These are phyloP conservation scores for Tanacetum coccineum DNA, from an alignment of 129 eudicot genomes.

Conservation along the genomic window DNA sequence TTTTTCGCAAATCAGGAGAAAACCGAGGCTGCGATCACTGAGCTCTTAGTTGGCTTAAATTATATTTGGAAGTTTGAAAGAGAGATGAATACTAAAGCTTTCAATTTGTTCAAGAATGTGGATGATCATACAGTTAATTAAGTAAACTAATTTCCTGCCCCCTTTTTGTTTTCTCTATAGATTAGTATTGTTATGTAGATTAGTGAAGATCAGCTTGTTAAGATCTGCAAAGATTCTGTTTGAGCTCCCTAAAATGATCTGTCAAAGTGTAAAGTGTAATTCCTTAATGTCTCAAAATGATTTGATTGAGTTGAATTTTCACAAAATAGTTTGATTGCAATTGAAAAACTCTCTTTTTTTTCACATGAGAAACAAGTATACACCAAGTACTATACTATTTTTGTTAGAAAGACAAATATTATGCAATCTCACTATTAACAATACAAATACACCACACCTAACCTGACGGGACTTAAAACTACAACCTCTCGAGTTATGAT, in stretches of 20 bases:
- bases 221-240: conserved; percentile 46
- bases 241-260: conserved; percentile 33
- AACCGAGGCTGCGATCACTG: conserved; percentile 84
- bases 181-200: conserved; percentile 18
- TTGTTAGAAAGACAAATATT: no score
- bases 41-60: conserved; percentile 79
- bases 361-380: no score
- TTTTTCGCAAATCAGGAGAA: conserved; percentile 69
- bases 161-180: conserved; percentile 16
- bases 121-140: conserved; percentile 31
- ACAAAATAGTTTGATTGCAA: conserved; percentile 2
- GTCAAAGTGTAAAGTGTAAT: conserved; percentile 17
- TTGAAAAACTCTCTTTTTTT: background rate
- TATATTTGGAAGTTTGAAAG: conserved; percentile 94
- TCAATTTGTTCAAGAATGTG: conserved; percentile 33
- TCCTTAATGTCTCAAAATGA: conserved; percentile 35
- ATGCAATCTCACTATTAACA: no score
- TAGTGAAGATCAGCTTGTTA: conserved; percentile 13
- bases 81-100: conserved; percentile 80
- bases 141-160: background rate
- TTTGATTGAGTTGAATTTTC: conserved; percentile 30
- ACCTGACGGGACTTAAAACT: no score
- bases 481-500: no score
- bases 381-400: no score
- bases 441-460: no score